Base-by-base conservation (phyloP, 2,329 filamentous ascomycete species). In the Cercospora berteroae region DNA sequence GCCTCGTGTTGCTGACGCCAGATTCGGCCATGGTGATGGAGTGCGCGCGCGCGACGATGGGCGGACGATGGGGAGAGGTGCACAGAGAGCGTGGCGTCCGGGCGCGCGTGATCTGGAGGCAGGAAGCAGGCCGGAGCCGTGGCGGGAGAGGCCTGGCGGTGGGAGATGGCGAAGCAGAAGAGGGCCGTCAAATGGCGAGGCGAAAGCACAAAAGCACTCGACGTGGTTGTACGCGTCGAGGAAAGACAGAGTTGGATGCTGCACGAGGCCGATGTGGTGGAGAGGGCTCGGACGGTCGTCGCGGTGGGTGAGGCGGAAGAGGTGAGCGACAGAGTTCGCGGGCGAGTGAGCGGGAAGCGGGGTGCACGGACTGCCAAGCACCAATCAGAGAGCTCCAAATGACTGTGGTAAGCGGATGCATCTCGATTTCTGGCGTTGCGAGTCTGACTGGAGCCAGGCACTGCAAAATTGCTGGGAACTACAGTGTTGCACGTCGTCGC, bases 1-100 rank as follows among this genome's bases (percentile, higher is more conserved):
- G 91, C 84, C 95, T 89, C 79, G 94, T 98, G 74, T 91, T 90
- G 71, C 93, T 97, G 74, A 97, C 94, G 33, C 61, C 61, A 63
- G 61, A 63, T 84, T 97, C 93, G 77, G 88, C 90, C 88, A 93
- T 93, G 80, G 57, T 65, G 63, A 20, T 58, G 62, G 18, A 16
- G 12, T 13, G 20, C 20, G 44, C 25, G 60, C 44, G 31, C 44
- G 61, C 48, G 61, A 20, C 52, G 61, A 63, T 58, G 36, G 20
- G 44, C 44, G 52, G n/a, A 36, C 48, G 66, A 36, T 29, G 63
- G 36, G 31, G n/a, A 52, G 33, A 62, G 42, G 36, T 36, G 61
- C 27, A 52, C 48, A n/a, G 63, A 60, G 44, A 29, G 27, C 39
- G 59, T 27, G 27, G 48, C 13, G 61, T 63, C 61, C 61, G 50